phyloP scores from a whole-genome alignment of 331 rosid genomes.

The Pyracantha coccinea region DNA sequence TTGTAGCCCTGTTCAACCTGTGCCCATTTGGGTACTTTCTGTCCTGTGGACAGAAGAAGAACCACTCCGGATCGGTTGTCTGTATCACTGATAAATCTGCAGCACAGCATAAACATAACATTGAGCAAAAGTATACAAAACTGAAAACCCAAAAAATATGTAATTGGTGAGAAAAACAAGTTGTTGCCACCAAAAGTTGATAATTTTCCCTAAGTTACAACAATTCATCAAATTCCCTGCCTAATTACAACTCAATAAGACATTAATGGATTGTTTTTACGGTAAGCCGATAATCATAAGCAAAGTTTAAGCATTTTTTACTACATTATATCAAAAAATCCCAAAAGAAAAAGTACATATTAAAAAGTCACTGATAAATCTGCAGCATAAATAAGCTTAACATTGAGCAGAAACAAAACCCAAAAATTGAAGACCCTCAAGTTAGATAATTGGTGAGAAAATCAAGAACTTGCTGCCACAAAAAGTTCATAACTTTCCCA shows the following conservation, averaged over 20 bases:
- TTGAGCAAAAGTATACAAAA: background rate
- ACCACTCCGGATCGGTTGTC: conserved; percentile 90
- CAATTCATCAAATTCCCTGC: background rate
- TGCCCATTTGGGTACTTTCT: conserved; percentile 88
- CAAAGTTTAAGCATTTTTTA: background rate
- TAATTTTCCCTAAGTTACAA: background rate
- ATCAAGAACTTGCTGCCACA: too few relatives aligned
- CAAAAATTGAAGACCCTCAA: too few relatives aligned
- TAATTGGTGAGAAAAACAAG: background rate
- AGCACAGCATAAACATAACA: conserved; percentile 3
- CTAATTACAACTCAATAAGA: background rate
- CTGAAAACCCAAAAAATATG: background rate
- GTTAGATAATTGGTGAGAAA: too few relatives aligned
- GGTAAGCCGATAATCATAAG: background rate
- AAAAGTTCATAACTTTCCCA: too few relatives aligned
- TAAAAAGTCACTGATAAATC: too few relatives aligned
- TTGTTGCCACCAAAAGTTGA: background rate
- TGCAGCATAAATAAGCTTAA: too few relatives aligned
- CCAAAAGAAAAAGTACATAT: background rate
- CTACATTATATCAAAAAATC: background rate
- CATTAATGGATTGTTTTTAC: background rate
- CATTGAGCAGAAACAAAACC: too few relatives aligned
- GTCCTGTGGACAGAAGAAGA: conserved; percentile 96
- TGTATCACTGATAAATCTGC: conserved; percentile 62
- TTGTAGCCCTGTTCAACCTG: conserved; percentile 83